Percentiles rank a stretch among this genome's conserved stretches.
Evolutionary conservation across 768 basidiomycete species (phyloP).

Genomic region (Ramaria rubella): DNA sequence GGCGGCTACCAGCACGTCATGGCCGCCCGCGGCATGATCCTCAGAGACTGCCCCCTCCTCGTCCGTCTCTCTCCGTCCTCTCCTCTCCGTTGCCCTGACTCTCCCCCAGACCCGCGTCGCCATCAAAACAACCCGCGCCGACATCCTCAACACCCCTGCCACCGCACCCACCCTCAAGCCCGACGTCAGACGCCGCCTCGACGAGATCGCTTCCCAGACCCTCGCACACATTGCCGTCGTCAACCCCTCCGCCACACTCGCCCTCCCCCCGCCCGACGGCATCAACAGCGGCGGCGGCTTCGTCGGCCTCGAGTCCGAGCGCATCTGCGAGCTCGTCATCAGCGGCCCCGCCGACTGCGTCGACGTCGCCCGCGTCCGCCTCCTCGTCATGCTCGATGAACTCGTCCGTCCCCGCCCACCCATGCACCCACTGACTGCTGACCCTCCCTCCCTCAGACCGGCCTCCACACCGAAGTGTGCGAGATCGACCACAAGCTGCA

Average conservation of each 20-base stretch:
- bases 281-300: constrained; percentile 78
- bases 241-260: constrained; percentile 63
- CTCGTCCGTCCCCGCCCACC: constrained; percentile 49
- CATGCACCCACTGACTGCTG: neutral
- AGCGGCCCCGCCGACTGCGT: constrained; percentile 83
- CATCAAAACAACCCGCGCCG: constrained; percentile 87
- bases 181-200: constrained; percentile 77
- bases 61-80: constrained; percentile 34
- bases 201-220: constrained; percentile 92
- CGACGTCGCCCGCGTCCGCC: constrained; percentile 81
- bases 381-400: constrained; percentile 93
- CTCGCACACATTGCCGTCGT: constrained; percentile 90
- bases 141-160: constrained; percentile 82
- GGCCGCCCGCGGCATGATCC: constrained; percentile 78
- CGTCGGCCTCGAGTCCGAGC: constrained; percentile 81
- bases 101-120: constrained; percentile 68
- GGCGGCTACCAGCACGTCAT: constrained; percentile 92
- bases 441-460: constrained; percentile 47
- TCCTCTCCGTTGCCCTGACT: constrained; percentile 13
- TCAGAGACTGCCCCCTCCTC: constrained; percentile 85
- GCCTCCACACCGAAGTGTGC: constrained; percentile 82
- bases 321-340: constrained; percentile 88
- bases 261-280: constrained; percentile 70
- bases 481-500: constrained; percentile 96
- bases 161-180: constrained; percentile 75